These are phyloP conservation scores for Jacaranda mimosifolia DNA, from an alignment of 257 asterid genomes.

Conservation along the genomic window DNA sequence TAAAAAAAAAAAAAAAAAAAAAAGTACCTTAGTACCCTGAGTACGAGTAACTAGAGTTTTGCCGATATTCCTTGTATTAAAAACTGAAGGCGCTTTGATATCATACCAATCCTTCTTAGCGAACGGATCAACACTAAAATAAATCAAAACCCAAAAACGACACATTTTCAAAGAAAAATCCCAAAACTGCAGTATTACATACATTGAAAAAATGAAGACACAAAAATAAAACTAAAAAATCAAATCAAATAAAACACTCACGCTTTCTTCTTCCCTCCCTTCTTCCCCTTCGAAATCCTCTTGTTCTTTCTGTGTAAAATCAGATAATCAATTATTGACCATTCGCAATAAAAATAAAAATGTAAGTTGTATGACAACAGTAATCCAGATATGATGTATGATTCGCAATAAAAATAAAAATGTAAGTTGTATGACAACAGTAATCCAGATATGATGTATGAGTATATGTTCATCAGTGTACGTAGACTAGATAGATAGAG, in stretches of 20 bases:
- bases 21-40: conserved; percentile 68
- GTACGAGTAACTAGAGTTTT: conserved; percentile 69
- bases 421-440: background rate
- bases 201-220: background rate
- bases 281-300: conserved; percentile 75
- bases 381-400: too few relatives aligned
- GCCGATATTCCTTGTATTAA: conserved; percentile 56
- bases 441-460: background rate
- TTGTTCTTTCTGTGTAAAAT: conserved; percentile 58
- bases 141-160: background rate
- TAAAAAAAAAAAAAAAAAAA: background rate
- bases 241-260: conserved; percentile 28
- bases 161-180: background rate
- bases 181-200: background rate
- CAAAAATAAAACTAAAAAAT: background rate
- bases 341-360: background rate
- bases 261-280: conserved; percentile 75
- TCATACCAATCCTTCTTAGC: conserved; percentile 76
- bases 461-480: background rate
- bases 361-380: background rate
- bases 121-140: conserved; percentile 56
- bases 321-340: conserved; percentile 27
- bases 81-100: conserved; percentile 65
- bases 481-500: background rate
- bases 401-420: background rate